Percentiles rank a stretch among this genome's conserved stretches.
phyloP scores from a whole-genome alignment of 2,329 filamentous ascomycete genomes.

The Paracorniculantispora psalliotae region DNA sequence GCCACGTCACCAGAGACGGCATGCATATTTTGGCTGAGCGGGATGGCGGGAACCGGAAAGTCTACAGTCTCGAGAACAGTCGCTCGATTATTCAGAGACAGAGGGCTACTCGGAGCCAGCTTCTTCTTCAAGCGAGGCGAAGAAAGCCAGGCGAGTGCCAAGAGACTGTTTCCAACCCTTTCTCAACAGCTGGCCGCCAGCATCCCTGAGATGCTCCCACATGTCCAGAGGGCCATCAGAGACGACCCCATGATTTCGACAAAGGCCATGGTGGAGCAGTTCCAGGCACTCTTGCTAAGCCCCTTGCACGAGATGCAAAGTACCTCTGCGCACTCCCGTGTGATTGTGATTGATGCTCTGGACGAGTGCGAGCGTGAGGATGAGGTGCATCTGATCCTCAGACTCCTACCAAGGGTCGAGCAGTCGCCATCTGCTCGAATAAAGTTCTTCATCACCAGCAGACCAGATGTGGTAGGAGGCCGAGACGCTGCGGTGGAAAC shows the following conservation, averaged over 20 bases:
- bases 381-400: neutral
- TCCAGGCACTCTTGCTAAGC: neutral
- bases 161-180: slow-evolving; percentile 36
- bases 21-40: slow-evolving; percentile 29
- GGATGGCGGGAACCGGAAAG: slow-evolving; percentile 32
- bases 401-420: slow-evolving; percentile 15
- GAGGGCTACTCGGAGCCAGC: slow-evolving; percentile 17
- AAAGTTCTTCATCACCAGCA: slow-evolving; percentile 37
- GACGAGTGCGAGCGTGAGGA: slow-evolving; percentile 6
- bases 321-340: neutral
- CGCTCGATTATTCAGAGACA: slow-evolving; percentile 12
- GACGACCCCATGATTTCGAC: neutral
- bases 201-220: slow-evolving; percentile 19
- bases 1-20: neutral
- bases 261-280: neutral
- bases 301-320: too few species aligned
- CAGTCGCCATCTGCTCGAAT: slow-evolving; percentile 24
- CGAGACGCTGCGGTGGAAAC: too few species aligned
- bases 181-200: slow-evolving; percentile 25
- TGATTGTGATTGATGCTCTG: slow-evolving; percentile 9
- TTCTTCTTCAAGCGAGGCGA: slow-evolving; percentile 28
- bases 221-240: neutral
- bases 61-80: slow-evolving; percentile 31
- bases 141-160: slow-evolving; percentile 29
- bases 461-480: slow-evolving; percentile 39